Percentiles rank a stretch among this genome's conserved stretches.
These are phyloP conservation scores for Alternaria arbusti DNA, from an alignment of 2,329 filamentous ascomycete species.

Conservation along the genomic window DNA sequence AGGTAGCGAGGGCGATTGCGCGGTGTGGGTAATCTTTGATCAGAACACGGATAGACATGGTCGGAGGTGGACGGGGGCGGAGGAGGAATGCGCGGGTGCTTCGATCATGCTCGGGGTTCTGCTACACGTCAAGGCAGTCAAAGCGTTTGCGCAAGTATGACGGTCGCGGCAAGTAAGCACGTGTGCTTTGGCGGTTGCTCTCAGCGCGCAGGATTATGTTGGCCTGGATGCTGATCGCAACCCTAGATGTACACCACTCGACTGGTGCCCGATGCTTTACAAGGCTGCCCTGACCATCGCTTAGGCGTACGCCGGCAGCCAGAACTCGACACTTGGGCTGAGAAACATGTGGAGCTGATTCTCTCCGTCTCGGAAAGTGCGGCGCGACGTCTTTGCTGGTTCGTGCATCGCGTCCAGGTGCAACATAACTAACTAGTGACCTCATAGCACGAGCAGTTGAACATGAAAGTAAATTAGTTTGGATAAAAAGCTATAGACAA, in stretches of 20 bases:
- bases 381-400: slow-evolving; percentile 2
- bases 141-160: slow-evolving; percentile 3
- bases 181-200: slow-evolving; percentile 28
- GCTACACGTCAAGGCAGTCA: not conserved
- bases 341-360: slow-evolving; percentile 3
- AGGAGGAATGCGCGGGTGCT: slow-evolving; percentile 6
- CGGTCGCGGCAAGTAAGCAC: slow-evolving; percentile 28
- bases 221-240: slow-evolving; percentile 21
- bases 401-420: slow-evolving; percentile 1
- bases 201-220: slow-evolving; percentile 20
- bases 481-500: not conserved
- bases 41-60: slow-evolving; percentile 71
- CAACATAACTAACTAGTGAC: slow-evolving; percentile 5
- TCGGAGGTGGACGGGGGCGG: slow-evolving; percentile 23
- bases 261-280: slow-evolving; percentile 25
- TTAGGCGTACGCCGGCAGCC: slow-evolving; percentile 11
- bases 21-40: slow-evolving; percentile 87
- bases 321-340: slow-evolving; percentile 12
- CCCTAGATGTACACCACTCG: slow-evolving; percentile 18
- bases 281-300: slow-evolving; percentile 20
- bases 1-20: slow-evolving; percentile 83
- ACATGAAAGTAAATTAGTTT: not conserved
- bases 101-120: slow-evolving; percentile 31
- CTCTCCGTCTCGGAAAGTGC: slow-evolving; percentile 1
- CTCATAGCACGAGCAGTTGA: slow-evolving; percentile 2